Conservation (phyloP, 306 rosid species). For the Quercus berberidifolia region DNA sequence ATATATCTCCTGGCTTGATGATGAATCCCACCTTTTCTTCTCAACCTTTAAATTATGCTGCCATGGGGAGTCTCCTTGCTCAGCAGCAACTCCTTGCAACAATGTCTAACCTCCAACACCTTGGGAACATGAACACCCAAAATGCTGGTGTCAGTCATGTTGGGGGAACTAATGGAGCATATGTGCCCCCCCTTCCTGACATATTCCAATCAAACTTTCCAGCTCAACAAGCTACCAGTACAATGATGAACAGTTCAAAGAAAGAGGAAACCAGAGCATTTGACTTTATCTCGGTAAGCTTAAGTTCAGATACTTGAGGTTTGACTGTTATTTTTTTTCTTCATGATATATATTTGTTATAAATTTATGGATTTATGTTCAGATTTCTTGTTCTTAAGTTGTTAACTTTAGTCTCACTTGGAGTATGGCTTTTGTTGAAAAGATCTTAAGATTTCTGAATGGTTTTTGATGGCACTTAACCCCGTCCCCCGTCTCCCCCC, state of each 20-base stretch:
- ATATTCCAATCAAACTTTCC: slow-evolving; percentile 73
- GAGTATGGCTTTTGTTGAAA: not conserved
- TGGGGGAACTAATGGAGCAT: slow-evolving; percentile 50
- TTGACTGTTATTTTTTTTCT: slow-evolving; percentile 10
- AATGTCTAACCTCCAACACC: slow-evolving; percentile 79
- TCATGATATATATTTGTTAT: not conserved
- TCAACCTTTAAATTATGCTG: slow-evolving; percentile 73
- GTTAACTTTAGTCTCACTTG: not conserved
- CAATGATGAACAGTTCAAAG: slow-evolving; percentile 68
- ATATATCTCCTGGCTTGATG: slow-evolving; percentile 56
- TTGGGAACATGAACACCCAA: slow-evolving; percentile 54
- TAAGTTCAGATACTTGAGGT: slow-evolving; percentile 15
- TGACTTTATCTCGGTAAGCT: slow-evolving; percentile 94
- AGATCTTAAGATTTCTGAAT: not conserved
- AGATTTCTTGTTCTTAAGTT: not conserved
- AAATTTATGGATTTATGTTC: not conserved
- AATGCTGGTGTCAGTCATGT: slow-evolving; percentile 40
- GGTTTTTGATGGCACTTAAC: not conserved
- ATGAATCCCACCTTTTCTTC: slow-evolving; percentile 69
- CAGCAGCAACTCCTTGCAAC: slow-evolving; percentile 81
- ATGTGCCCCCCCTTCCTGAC: slow-evolving; percentile 67
- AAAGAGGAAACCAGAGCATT: slow-evolving; percentile 91
- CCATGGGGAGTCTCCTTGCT: slow-evolving; percentile 72
- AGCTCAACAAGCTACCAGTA: slow-evolving; percentile 52
- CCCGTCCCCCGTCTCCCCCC: rapidly evolving